Evolutionary conservation across 352 stramenopile genomes (phyloP).

Genomic region (Pythium aphanidermatum): DNA sequence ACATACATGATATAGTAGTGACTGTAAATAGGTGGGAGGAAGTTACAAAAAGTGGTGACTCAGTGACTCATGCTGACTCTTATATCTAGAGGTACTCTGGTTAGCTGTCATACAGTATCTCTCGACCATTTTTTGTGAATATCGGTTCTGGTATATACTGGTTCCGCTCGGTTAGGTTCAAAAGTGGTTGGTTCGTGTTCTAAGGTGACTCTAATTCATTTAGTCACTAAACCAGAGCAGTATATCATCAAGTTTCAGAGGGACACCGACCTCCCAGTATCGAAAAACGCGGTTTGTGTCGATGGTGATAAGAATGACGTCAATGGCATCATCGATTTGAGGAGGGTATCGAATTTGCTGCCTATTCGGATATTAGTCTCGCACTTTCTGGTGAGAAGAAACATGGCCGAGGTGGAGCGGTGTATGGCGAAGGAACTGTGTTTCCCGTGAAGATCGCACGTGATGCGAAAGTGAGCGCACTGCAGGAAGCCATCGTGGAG

Average conservation of each 20-base stretch:
- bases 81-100: slow-evolving; percentile 1
- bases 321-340: slow-evolving; percentile 18
- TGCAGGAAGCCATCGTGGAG: not conserved
- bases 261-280: slow-evolving; percentile 14
- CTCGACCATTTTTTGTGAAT: slow-evolving; percentile 3
- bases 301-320: slow-evolving; percentile 17
- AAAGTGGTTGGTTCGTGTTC: slow-evolving; percentile 17
- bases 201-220: slow-evolving; percentile 14
- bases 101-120: slow-evolving; percentile 1
- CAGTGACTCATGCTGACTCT: slow-evolving; percentile 3
- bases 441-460: slow-evolving; percentile 3
- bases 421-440: slow-evolving; percentile 6
- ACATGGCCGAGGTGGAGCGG: no score
- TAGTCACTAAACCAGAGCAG: slow-evolving; percentile 2
- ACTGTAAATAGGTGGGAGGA: slow-evolving; percentile 2
- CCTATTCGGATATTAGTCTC: no score
- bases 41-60: slow-evolving; percentile 5
- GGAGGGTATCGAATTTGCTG: slow-evolving; percentile 19
- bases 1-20: no score
- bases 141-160: slow-evolving; percentile 4
- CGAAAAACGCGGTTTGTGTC: slow-evolving; percentile 17
- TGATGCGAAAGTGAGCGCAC: slow-evolving; percentile 1
- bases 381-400: no score
- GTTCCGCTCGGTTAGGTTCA: slow-evolving; percentile 8
- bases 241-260: slow-evolving; percentile 14